Evolutionary conservation across 192 early-diverging fungal genomes (phyloP), one percentile per base, ranked within the genome.

Genomic region (Bifiguratus adelaidae): DNA sequence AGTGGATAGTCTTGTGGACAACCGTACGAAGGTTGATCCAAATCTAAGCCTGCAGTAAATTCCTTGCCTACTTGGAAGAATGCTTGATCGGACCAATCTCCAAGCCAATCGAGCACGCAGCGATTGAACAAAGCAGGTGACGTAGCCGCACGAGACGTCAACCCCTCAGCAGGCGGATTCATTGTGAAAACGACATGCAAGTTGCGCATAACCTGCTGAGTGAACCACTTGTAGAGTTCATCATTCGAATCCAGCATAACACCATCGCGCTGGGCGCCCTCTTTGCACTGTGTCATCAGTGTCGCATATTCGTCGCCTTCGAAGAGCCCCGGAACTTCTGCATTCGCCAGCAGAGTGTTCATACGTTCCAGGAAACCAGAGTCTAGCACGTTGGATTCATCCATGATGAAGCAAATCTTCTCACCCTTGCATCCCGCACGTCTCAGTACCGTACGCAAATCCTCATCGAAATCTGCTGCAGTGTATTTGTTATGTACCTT

Each of bases 51-150:
- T 32, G 79, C 68, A 3, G 97, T 97, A 58, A 97, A 94, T 68
- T 99, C 97, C 45, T 81, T 80, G 24, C 91, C 95, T 22, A 99
- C 97, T 71, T 98, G 97, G 77, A 80, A 95, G 62, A 99, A 89
- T 1, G 94, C 95, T 58, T 95, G 91, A 56, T 92, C 85, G 0
- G 90, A 82, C 95, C 95, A 98, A 62, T 98, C 97, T 41, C 95
- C 97, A 40, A 97, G 95, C 95, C 97, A 98, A 70, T 99, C 92
- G 21, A 99, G 67, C 33, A 99, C 97, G 70, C 97, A 99, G 57
- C 97, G 90, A 59, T 99, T 99, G 82, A 99, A 99, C 65, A 99
- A 76, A 12, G 97, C 97, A 25, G 97, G 97, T 8, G 92, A 96
- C 3, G 95, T 97, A 13, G 97, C 94, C 0, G 95, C 92, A 23